Evolutionary conservation across 176 grass and related monocot species (phyloP).

Genomic region (Bothriochloa decipiens): DNA sequence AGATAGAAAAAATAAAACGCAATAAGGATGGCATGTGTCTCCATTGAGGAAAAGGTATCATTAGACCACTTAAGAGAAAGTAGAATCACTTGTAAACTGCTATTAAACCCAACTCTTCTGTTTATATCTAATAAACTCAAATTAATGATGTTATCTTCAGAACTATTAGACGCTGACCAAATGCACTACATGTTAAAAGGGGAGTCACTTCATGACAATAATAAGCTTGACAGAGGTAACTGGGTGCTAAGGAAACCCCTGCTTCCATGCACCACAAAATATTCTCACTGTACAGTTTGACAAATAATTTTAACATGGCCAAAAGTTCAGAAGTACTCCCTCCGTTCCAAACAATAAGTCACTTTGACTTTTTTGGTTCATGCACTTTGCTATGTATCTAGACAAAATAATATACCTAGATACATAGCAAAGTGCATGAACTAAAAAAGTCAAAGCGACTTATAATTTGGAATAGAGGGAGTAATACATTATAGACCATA

Average conservation of each 20-base stretch:
- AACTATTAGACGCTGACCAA: neutral
- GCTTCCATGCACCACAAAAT: conserved; percentile 9
- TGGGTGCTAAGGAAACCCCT: neutral
- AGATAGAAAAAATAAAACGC: conserved; percentile 13
- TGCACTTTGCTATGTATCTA: too few relatives aligned
- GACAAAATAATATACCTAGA: too few relatives aligned
- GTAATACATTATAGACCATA: neutral
- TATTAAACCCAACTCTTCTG: neutral
- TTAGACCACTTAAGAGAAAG: neutral
- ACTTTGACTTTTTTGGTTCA: too few relatives aligned
- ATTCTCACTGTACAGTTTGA: conserved; percentile 5
- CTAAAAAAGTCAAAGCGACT: too few relatives aligned
- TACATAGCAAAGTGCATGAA: too few relatives aligned
- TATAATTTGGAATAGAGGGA: too few relatives aligned
- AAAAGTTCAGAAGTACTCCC: neutral
- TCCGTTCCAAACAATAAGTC: too few relatives aligned
- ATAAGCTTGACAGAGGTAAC: neutral
- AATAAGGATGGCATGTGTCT: neutral
- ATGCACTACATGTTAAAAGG: conserved; percentile 25
- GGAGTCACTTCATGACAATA: neutral
- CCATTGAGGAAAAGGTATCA: conserved; percentile 3
- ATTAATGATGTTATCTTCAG: conserved; percentile 13
- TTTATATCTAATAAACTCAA: conserved; percentile 6
- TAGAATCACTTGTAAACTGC: neutral
- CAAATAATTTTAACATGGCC: conserved; percentile 4